Percentiles rank a stretch among this genome's conserved stretches.
Evolutionary conservation across 2,329 filamentous ascomycete species (phyloP).

Genomic region (Metarhizium anisopliae): DNA sequence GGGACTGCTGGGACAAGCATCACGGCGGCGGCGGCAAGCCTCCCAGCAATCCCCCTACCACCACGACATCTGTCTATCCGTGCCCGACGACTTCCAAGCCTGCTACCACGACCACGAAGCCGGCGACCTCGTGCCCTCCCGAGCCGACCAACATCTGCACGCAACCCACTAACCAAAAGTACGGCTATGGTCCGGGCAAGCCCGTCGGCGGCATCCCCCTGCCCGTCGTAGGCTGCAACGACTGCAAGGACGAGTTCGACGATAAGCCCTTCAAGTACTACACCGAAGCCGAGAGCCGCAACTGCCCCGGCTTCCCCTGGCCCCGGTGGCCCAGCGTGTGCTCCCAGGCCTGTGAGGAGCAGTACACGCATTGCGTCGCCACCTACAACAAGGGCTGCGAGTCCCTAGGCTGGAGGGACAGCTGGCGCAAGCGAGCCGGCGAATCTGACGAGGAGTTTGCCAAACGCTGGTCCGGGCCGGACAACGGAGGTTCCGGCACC

Average conservation of each 20-base stretch:
- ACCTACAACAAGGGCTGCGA: conserved; percentile 43
- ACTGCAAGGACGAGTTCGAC: conserved; percentile 32
- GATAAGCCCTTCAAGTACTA: conserved; percentile 44
- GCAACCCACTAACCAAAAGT: conserved; percentile 45
- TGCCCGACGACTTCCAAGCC: conserved; percentile 21
- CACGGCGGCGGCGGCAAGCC: conserved; percentile 27
- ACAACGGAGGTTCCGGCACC: not conserved
- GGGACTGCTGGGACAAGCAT: conserved; percentile 31
- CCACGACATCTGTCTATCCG: conserved; percentile 25
- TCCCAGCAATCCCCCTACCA: conserved; percentile 15
- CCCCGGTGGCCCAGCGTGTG: conserved; percentile 31
- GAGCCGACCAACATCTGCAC: conserved; percentile 43
- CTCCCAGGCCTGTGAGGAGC: conserved; percentile 42
- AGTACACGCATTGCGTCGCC: conserved; percentile 38
- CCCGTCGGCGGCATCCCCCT: conserved; percentile 43
- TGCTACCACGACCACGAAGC: conserved; percentile 20
- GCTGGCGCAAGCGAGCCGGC: conserved; percentile 15
- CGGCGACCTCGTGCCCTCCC: conserved; percentile 29
- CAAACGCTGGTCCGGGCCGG: conserved; percentile 11
- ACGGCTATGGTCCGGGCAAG: conserved; percentile 58
- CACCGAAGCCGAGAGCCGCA: conserved; percentile 29
- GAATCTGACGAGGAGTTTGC: conserved; percentile 15
- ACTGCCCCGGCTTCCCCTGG: conserved; percentile 36
- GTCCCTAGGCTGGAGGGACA: conserved; percentile 17
- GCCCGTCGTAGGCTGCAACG: conserved; percentile 47